A percentile compares a stretch with the other conserved stretches of the same genome.
Evolutionary conservation across 768 basidiomycete genomes (phyloP).

Genomic region (Xanthoconium purpureum): DNA sequence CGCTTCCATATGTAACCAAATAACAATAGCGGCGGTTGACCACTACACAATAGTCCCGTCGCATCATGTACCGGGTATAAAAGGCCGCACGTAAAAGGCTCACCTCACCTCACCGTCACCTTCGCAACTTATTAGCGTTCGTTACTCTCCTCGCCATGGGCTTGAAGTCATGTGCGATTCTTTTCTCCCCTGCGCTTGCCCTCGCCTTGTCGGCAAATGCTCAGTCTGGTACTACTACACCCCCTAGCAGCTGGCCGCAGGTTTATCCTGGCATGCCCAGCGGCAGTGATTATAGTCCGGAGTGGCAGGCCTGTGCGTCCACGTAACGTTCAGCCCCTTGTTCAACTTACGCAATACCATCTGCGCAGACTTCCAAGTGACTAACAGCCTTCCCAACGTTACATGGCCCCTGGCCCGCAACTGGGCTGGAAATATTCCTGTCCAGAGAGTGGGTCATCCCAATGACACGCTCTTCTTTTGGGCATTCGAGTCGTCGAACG

Average conservation of each 20-base stretch:
- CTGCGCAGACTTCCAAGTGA: conserved; percentile 57
- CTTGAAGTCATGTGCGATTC: conserved; percentile 9
- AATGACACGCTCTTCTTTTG: conserved; percentile 68
- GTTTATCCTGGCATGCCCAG: conserved; percentile 42
- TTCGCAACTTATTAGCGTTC: conserved; percentile 5
- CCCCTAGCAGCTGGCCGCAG: conserved; percentile 38
- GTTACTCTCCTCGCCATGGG: conserved; percentile 17
- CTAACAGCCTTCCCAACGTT: conserved; percentile 54
- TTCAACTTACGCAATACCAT: neutral
- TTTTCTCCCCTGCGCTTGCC: conserved; percentile 2
- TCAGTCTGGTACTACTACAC: conserved; percentile 23
- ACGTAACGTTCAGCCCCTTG: neutral
- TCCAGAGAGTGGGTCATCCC: conserved; percentile 55
- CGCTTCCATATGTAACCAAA: no score
- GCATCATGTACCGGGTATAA: conserved; percentile 5
- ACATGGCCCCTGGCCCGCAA: conserved; percentile 50
- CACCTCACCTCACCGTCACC: neutral
- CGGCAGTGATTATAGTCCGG: conserved; percentile 48
- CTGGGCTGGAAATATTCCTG: conserved; percentile 64
- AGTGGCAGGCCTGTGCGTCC: conserved; percentile 62
- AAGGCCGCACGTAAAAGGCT: neutral
- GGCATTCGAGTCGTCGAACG: conserved; percentile 54
- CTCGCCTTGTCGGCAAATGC: conserved; percentile 15
- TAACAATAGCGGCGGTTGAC: no score
- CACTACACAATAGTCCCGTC: neutral